phyloP scores from a whole-genome alignment of 106 monocot species.

The Allium fistulosum region DNA sequence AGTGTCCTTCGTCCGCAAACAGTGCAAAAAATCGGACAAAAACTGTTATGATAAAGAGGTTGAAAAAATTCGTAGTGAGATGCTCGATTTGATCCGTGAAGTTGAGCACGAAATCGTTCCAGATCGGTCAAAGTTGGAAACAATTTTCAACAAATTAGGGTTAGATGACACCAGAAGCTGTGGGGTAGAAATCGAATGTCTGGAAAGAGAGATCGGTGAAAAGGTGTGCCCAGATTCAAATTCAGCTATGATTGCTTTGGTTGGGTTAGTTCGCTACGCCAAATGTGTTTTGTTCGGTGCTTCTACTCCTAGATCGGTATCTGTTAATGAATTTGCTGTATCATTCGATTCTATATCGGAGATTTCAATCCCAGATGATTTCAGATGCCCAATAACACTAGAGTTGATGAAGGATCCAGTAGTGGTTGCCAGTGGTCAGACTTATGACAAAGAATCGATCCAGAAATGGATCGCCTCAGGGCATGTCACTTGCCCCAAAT shows the following conservation, averaged over 20 bases:
- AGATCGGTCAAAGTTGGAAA: slow-evolving; percentile 27
- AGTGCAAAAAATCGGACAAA: slow-evolving; percentile 28
- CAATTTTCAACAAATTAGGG: slow-evolving; percentile 39
- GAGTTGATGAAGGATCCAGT: slow-evolving; percentile 88
- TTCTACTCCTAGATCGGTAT: slow-evolving; percentile 36
- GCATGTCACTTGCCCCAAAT: slow-evolving; percentile 73
- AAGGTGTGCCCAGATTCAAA: slow-evolving; percentile 29
- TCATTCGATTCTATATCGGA: neutral
- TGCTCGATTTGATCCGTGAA: slow-evolving; percentile 42
- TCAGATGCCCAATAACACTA: slow-evolving; percentile 84
- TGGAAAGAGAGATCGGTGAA: slow-evolving; percentile 74
- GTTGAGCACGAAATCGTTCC: slow-evolving; percentile 60
- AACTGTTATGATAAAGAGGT: slow-evolving; percentile 11
- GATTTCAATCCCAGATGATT: slow-evolving; percentile 37
- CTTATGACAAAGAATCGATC: slow-evolving; percentile 82
- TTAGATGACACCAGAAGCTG: slow-evolving; percentile 33
- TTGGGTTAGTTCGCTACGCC: slow-evolving; percentile 65
- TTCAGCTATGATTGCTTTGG: slow-evolving; percentile 41
- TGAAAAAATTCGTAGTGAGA: slow-evolving; percentile 24
- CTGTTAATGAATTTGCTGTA: neutral
- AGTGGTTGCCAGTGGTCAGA: slow-evolving; percentile 82
- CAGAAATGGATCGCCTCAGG: slow-evolving; percentile 61
- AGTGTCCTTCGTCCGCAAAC: slow-evolving; percentile 35
- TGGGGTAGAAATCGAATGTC: slow-evolving; percentile 53
- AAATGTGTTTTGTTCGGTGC: slow-evolving; percentile 77